These are phyloP conservation scores for Trypanosoma caninum DNA, from an alignment of 208 protist species.

Conservation along the genomic window DNA sequence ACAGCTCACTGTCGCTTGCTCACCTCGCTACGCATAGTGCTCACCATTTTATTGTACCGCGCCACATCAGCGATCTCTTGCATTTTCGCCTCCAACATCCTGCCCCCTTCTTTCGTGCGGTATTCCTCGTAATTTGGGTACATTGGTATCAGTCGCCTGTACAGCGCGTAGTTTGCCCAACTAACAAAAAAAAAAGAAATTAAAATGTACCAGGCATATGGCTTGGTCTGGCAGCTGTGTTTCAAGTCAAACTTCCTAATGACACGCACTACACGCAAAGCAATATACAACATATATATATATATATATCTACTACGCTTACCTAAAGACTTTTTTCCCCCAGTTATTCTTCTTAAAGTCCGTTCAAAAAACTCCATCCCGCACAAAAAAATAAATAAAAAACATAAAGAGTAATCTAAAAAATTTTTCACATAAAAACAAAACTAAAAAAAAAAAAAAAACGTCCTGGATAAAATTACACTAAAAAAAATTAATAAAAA, in stretches of 20 bases:
- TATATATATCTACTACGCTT: not conserved
- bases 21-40: constrained; percentile 62
- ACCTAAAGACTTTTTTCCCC: no score
- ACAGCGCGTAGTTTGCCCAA: constrained; percentile 79
- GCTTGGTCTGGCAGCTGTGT: constrained; percentile 43
- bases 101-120: constrained; percentile 46
- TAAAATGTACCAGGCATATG: constrained; percentile 55
- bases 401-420: no score
- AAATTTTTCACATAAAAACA: no score
- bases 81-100: constrained; percentile 70
- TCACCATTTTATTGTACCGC: constrained; percentile 82
- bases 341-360: no score
- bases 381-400: no score
- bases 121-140: constrained; percentile 68
- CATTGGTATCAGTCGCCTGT: constrained; percentile 61
- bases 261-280: constrained; percentile 28
- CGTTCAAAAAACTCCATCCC: no score
- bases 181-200: constrained; percentile 38
- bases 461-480: no score
- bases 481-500: no score
- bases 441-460: no score
- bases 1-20: constrained; percentile 1
- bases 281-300: constrained; percentile 13
- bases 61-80: constrained; percentile 72
- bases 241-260: constrained; percentile 60